A percentile compares a stretch with the other conserved stretches of the same genome.
These are phyloP conservation scores for Setomelanomma holmii DNA, from an alignment of 2,329 filamentous ascomycete species.

Conservation along the genomic window DNA sequence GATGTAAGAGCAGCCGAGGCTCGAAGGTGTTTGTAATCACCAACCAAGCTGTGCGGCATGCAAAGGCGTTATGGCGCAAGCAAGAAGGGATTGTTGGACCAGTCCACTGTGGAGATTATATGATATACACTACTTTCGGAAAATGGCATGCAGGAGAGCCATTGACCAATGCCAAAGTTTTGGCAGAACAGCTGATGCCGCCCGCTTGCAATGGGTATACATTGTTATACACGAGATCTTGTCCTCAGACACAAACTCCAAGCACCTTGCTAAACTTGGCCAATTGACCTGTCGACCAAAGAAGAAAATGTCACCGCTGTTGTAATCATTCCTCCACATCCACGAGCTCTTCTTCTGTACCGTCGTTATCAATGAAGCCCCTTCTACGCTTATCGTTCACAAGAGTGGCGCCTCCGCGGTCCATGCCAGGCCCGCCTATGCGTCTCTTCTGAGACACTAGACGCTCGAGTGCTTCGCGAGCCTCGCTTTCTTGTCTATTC, in stretches of 20 bases:
- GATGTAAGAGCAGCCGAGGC: too few relatives aligned
- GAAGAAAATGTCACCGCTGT: background rate
- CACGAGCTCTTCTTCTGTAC: slow-evolving; percentile 55
- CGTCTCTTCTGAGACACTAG: slow-evolving; percentile 59
- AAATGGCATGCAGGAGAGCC: background rate
- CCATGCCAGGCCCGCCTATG: slow-evolving; percentile 60
- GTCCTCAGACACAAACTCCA: background rate
- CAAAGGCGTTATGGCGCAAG: background rate
- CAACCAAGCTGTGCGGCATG: background rate
- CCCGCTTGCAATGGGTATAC: background rate
- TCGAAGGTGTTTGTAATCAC: too few relatives aligned
- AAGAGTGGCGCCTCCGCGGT: slow-evolving; percentile 60
- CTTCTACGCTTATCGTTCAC: slow-evolving; percentile 59
- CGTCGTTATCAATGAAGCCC: slow-evolving; percentile 60
- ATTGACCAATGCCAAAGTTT: background rate
- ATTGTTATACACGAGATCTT: background rate
- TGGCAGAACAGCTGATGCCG: background rate
- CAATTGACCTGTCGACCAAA: background rate
- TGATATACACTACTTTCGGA: background rate
- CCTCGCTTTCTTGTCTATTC: slow-evolving; percentile 52
- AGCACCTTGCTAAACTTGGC: background rate
- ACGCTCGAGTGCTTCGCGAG: slow-evolving; percentile 53
- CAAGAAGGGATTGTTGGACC: background rate
- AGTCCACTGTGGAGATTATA: background rate
- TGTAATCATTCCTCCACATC: slow-evolving; percentile 34